Percentiles rank a stretch among this genome's conserved stretches.
Evolutionary conservation across 1,284 basidiomycete species (phyloP).

Genomic region (Heterobasidion parviporum): DNA sequence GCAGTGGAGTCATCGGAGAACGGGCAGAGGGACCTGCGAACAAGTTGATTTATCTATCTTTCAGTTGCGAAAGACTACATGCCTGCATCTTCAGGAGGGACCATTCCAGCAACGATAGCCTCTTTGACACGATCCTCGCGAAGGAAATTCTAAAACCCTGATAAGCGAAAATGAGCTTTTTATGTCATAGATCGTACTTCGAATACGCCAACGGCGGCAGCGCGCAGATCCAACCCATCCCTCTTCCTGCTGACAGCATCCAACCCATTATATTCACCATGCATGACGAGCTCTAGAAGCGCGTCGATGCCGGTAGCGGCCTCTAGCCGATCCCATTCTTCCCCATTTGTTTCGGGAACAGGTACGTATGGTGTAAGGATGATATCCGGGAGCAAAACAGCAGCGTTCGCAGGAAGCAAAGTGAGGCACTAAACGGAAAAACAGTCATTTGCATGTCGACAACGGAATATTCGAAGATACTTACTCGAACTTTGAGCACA

Average conservation of each 20-base stretch:
- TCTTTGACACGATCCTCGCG: constrained; percentile 59
- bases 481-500: constrained; percentile 76
- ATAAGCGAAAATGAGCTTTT: neutral
- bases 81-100: constrained; percentile 41
- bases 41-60: neutral
- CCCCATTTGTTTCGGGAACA: constrained; percentile 77
- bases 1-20: constrained; percentile 51
- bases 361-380: constrained; percentile 71
- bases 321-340: constrained; percentile 80
- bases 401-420: constrained; percentile 54
- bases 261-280: constrained; percentile 71
- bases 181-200: constrained; percentile 37
- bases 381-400: constrained; percentile 54
- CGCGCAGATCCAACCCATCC: constrained; percentile 58
- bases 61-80: constrained; percentile 6
- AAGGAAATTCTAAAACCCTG: constrained; percentile 53
- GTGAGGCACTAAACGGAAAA: constrained; percentile 46
- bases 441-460: neutral
- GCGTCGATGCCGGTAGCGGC: constrained; percentile 69
- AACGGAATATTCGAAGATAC: neutral
- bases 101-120: constrained; percentile 61
- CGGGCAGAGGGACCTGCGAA: constrained; percentile 27
- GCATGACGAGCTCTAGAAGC: constrained; percentile 62
- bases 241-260: constrained; percentile 45
- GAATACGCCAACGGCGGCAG: constrained; percentile 59